Evolutionary conservation across 1,284 basidiomycete genomes (phyloP).

Genomic region (Cryptococcus sp.): DNA sequence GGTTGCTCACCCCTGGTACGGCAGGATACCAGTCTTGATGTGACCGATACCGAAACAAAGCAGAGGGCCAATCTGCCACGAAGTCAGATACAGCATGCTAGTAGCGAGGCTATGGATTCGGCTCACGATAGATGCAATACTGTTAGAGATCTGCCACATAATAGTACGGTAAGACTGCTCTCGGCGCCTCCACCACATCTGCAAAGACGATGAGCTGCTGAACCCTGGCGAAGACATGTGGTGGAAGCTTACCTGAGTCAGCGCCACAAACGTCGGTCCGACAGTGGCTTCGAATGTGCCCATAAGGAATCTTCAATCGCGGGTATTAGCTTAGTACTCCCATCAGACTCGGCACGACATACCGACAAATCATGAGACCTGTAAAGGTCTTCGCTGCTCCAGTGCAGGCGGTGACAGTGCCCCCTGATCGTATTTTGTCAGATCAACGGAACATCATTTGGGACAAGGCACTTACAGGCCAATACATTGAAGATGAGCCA

Average conservation of each 20-base stretch:
- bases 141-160: slow-evolving; percentile 45
- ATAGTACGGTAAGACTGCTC: slow-evolving; percentile 55
- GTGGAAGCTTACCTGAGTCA: slow-evolving; percentile 3
- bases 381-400: slow-evolving; percentile 54
- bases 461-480: no score
- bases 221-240: no score
- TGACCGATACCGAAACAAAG: slow-evolving; percentile 17
- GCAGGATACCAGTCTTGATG: slow-evolving; percentile 18
- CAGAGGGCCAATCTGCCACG: slow-evolving; percentile 13
- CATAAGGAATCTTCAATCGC: no score
- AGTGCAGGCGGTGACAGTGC: slow-evolving; percentile 24
- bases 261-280: slow-evolving; percentile 26
- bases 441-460: no score
- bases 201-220: no score
- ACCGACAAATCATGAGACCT: slow-evolving; percentile 32
- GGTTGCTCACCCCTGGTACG: slow-evolving; percentile 12
- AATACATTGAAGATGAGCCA: slow-evolving; percentile 28
- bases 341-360: no score
- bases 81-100: no score
- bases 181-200: slow-evolving; percentile 26
- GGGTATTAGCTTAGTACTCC: no score
- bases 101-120: neutral
- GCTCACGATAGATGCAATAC: slow-evolving; percentile 9
- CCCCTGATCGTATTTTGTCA: no score
- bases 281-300: slow-evolving; percentile 11